phyloP scores from a whole-genome alignment of 139 green algal genomes.

The Chlamydomonas incerta region DNA sequence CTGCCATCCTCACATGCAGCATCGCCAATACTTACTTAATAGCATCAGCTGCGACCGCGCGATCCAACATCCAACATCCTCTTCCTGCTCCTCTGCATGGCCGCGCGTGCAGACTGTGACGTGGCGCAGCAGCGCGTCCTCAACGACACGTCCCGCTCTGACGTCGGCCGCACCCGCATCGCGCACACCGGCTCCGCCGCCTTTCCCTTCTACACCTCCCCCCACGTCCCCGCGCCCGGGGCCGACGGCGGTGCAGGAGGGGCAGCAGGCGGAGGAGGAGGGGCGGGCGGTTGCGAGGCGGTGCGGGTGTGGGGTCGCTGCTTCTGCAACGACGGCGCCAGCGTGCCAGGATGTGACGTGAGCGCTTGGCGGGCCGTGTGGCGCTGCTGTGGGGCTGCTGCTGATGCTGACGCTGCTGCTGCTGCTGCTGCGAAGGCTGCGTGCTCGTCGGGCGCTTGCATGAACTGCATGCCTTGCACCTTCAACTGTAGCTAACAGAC shows the following conservation, averaged over 20 bases:
- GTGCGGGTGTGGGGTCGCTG: slow-evolving; percentile 6
- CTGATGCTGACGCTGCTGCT: background rate
- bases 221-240: background rate
- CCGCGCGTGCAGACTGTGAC: background rate
- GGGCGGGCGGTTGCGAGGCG: background rate
- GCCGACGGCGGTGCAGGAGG: no score
- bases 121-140: slow-evolving; percentile 6
- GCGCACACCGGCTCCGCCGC: background rate
- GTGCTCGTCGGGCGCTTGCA: no score
- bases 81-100: no score
- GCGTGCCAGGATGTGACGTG: slow-evolving; percentile 18
- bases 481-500: no score
- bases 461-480: no score
- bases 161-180: background rate
- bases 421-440: background rate
- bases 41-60: no score
- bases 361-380: background rate
- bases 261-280: no score
- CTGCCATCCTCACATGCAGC: no score
- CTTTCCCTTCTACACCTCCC: background rate
- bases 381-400: background rate
- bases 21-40: no score
- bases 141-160: slow-evolving; percentile 1
- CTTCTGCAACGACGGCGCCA: slow-evolving; percentile 14
- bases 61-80: no score